Base-by-base conservation (phyloP, 2,329 filamentous ascomycete genomes). In the Colletotrichum sp. region DNA sequence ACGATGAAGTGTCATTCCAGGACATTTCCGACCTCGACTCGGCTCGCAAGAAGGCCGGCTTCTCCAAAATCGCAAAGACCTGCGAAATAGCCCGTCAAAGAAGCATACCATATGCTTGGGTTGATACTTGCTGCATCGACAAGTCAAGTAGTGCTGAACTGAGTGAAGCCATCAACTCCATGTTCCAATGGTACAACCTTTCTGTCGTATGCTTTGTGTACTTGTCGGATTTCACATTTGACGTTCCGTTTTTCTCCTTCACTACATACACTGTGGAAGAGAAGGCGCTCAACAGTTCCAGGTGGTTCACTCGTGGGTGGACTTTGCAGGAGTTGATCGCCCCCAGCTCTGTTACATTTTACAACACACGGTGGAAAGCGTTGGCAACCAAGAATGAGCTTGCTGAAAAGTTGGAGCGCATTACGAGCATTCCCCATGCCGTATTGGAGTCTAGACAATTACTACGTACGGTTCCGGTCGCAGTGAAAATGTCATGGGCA, bases 401-500 rank as follows among this genome's bases (percentile, higher is more conserved):
- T 16, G 16, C 36, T 28, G 39, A 8, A 34, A 26, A n/a, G 3
- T 13, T 68, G 15, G 21, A n/a, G 16, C 8, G 9, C 1, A n/a
- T 63, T 8, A 72, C 64, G 8, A 30, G 28, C 10, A 63, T 57
- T 10, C 15, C 10, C 3, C 52, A 10, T 10, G 26, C 26, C 15
- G 64, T 73, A 10, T 13, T 30, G 7, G 8, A 16, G 21, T 28
- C 36, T 10, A 39, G 36, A 39, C 16, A 44, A 5, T 44, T 44
- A 18, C 36, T 44, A 10, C 36, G 36, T 39, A 39, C 36, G 16
- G 36, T 39, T 44, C 39, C 39, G 1, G 8, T 49, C 18, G 44
- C 63, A 2, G 64, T 63, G 1, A 79, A 80, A 68, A 83, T 82
- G 80, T 81, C 78, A 7, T 83, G 81, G 81, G 80, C 79, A 52